Evolutionary conservation across 2,329 filamentous ascomycete genomes (phyloP), one percentile per base, ranked within the genome.

Genomic region (Beauveria asiatica): DNA sequence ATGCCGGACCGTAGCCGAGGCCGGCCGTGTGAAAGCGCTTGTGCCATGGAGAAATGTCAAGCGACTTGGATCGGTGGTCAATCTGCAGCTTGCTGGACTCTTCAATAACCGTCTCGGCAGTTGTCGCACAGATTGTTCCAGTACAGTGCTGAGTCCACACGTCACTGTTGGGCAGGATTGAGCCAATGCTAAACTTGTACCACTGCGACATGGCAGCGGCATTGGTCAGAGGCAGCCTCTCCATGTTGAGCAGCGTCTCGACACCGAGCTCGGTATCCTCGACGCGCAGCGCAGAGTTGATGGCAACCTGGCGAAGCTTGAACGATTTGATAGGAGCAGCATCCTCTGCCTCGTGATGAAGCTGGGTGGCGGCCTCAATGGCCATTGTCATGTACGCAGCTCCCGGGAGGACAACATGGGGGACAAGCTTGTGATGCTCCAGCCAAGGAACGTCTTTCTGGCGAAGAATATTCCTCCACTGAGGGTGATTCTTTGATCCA

Each of bases 401-500:
- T 7, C 56, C 68, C 1, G 73, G 72, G 60, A 72, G 73, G 0
- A 75, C 64, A 6, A 69, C 61, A 10, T 66, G 57, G 0, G 62
- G 63, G 19, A 67, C 61, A 8, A 74, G 63, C 4, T 59, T 58
- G 57, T 76, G 74, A 45, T 73, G 70, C 1, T 60, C 59, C 6
- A 76, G 56, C 74, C 73, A 76, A 0, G 70, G 68, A 0, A 70
- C 59, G 50, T 73, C 67, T 13, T 67, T 67, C 3, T 69, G 59
- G 1, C 60, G 61, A 4, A 76, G 58, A 3, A 67, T 60, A 46
- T 73, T 72, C 1, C 72, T 58, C 73, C 73, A 76, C 6, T 59
- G 57, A 0, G 69, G 68, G 49, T 68, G 62, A 41, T 65, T 57
- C 57, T 65, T 66, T 62, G 70, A 58, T 21, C 57, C 58, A 7